Base-by-base conservation (phyloP, 176 grass and related monocot genomes). In the Raddia distichophylla region DNA sequence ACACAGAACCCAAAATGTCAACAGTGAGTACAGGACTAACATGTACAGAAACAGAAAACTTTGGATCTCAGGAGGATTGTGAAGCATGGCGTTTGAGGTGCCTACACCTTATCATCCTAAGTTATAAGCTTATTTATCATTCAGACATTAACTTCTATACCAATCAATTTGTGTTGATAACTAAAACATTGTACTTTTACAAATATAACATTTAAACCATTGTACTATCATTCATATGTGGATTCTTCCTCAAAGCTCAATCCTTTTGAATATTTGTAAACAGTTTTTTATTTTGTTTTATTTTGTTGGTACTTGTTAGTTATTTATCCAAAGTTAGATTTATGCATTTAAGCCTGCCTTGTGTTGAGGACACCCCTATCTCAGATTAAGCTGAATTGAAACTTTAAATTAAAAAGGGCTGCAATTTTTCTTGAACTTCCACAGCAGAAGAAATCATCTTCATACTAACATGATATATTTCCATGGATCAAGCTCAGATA, bases 51-150 rank as follows among this genome's bases (percentile, higher is more conserved):
- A 67, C 11, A 64, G 76, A 82, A 53, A 82, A 78, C 73, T 67
- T 74, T 84, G 70, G 48, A 42, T 67, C 71, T 20, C 76, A 78
- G 46, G 92, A 89, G 55, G 77, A 72, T 67, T 94, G 92, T 76
- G 83, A 94, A 76, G 62, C 46, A 68, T 94, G 89, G 92, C 92
- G 86, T 70, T 68, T 91, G 59, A 94, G 92, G 92, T 94, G 64
- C 60, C 44, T 74, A 46, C 52, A 59, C 17, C 37, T 50, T 68
- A 67, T 75, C 18, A 14, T 61, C 20, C 67, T 80, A 13, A 52
- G n/a, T 74, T 73, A 15, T 18, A 35, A 17, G 53, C 18, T 34
- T 67, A 67, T 60, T 71, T 50, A 51, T 69, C 18, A 14, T 60
- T 54, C 17, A 54, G 40, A 47, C 68, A 11, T 16, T 22, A 47